A percentile compares a stretch with the other conserved stretches of the same genome.
Conservation (phyloP, 495 filamentous ascomycete genomes). For the Pyrenopolyporus hunteri region DNA sequence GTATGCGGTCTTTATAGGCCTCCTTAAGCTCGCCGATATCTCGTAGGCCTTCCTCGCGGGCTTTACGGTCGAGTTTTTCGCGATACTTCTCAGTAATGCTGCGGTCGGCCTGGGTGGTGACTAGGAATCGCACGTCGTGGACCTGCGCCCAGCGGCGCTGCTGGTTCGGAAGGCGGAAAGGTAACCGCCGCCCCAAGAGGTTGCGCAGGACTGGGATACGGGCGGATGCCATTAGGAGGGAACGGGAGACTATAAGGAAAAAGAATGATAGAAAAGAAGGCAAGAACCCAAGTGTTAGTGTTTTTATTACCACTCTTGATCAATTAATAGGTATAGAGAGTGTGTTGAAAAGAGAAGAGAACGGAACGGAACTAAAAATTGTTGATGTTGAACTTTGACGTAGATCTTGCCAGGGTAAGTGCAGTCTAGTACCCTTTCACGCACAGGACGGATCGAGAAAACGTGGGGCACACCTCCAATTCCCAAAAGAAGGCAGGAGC, state of each 20-base stretch:
- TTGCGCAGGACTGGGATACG: slow-evolving; percentile 47
- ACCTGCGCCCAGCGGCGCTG: slow-evolving; percentile 92
- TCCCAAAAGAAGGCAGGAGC: not conserved
- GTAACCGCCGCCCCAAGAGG: slow-evolving; percentile 36
- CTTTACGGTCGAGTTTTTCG: slow-evolving; percentile 83
- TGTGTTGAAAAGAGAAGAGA: not conserved
- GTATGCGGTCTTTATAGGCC: slow-evolving; percentile 83
- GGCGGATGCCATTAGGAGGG: slow-evolving; percentile 39
- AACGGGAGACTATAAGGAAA: not conserved
- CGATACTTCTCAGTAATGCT: slow-evolving; percentile 82
- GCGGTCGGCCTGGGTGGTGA: slow-evolving; percentile 61
- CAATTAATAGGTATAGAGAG: not conserved
- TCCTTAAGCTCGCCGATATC: slow-evolving; percentile 78
- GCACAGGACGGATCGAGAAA: not conserved
- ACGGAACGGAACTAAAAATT: too few relatives aligned
- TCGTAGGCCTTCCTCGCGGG: slow-evolving; percentile 74
- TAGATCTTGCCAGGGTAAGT: not conserved
- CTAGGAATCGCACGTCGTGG: slow-evolving; percentile 88
- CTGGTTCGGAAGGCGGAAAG: slow-evolving; percentile 38
- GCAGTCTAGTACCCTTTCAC: not conserved
- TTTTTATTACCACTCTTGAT: not conserved
- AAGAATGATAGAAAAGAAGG: not conserved
- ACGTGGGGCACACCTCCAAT: slow-evolving; percentile 4
- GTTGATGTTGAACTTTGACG: not conserved
- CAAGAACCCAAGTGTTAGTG: not conserved